Conservation (phyloP, 345 rosid species). For the Heritiera littoralis region DNA sequence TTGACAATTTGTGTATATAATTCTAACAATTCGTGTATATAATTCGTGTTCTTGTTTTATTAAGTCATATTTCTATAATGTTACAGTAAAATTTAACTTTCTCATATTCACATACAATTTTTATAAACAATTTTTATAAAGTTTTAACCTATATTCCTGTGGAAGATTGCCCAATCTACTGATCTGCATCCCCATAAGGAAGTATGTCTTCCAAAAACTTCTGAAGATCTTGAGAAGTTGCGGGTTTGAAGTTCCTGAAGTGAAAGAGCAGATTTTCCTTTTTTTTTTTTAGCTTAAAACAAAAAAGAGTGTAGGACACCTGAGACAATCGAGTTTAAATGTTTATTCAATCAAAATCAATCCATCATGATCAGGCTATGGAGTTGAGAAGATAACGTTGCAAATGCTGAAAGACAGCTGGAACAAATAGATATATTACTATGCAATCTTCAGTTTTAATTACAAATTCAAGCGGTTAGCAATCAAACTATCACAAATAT, state of each 20-base stretch:
- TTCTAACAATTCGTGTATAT: too few relatives aligned
- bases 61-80: not conserved
- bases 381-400: not conserved
- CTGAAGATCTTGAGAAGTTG: not conserved
- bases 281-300: not conserved
- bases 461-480: slow-evolving; percentile 59
- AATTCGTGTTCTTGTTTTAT: too few relatives aligned
- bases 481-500: slow-evolving; percentile 44
- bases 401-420: slow-evolving; percentile 1
- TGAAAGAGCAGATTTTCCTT: not conserved
- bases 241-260: not conserved
- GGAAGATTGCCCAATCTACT: too few relatives aligned
- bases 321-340: not conserved
- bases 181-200: too few relatives aligned
- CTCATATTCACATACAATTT: too few relatives aligned
- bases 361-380: not conserved
- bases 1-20: too few relatives aligned
- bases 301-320: not conserved
- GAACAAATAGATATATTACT: slow-evolving; percentile 17
- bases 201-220: too few relatives aligned
- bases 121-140: too few relatives aligned
- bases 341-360: not conserved
- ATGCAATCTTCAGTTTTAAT: slow-evolving; percentile 38
- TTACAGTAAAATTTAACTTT: too few relatives aligned
- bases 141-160: too few relatives aligned